These are phyloP conservation scores for Sporothrix luriei DNA, from an alignment of 2,329 filamentous ascomycete species.

Conservation along the genomic window DNA sequence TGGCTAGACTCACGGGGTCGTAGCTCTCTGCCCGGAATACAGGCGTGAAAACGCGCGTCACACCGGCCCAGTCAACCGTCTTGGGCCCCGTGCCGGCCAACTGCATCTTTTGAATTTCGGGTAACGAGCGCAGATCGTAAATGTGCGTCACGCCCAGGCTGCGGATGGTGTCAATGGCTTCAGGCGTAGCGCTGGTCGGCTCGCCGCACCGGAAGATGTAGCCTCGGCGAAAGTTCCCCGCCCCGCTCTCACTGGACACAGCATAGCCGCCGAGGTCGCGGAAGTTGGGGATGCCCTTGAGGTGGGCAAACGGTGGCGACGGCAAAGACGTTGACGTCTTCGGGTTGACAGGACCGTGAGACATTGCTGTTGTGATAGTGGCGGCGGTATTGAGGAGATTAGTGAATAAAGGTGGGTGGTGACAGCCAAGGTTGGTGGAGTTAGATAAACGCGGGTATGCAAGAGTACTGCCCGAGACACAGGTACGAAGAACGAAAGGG, in stretches of 20 bases:
- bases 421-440: too few relatives aligned
- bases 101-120: constrained; percentile 56
- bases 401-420: background rate
- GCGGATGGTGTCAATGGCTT: constrained; percentile 56
- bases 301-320: constrained; percentile 52
- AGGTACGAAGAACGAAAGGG: background rate
- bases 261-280: constrained; percentile 67
- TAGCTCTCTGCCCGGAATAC: constrained; percentile 67
- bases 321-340: constrained; percentile 38
- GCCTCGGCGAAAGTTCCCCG: constrained; percentile 26
- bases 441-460: background rate
- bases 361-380: background rate
- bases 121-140: constrained; percentile 68
- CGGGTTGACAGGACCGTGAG: background rate
- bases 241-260: constrained; percentile 37
- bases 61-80: constrained; percentile 53
- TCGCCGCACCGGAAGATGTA: constrained; percentile 71
- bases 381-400: background rate
- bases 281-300: constrained; percentile 67
- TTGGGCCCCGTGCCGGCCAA: constrained; percentile 39
- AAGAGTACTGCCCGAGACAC: background rate
- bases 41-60: constrained; percentile 61
- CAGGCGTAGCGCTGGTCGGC: constrained; percentile 58
- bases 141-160: constrained; percentile 63
- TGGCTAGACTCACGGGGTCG: constrained; percentile 63